Evolutionary conservation across 805 yeast genomes (phyloP).

Genomic region (Saccharomycopsis capsularis): DNA sequence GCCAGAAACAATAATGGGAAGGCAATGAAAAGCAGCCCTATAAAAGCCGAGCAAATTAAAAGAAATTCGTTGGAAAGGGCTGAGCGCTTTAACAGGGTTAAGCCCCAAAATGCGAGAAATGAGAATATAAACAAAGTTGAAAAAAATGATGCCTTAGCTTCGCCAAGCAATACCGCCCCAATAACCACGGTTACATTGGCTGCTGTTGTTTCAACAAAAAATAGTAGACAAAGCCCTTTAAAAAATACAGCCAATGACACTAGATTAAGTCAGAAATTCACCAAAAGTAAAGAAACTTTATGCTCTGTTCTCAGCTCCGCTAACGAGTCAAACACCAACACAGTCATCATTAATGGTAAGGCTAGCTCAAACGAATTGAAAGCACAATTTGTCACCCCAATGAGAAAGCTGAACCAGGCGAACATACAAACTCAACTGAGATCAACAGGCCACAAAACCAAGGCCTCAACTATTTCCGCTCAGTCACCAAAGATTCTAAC

Average conservation of each 20-base stretch:
- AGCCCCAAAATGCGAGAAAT: too few species aligned
- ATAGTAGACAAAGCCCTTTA: neutral
- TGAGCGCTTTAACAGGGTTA: too few species aligned
- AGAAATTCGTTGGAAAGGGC: neutral
- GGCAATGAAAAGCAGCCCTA: neutral
- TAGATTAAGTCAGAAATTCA: neutral
- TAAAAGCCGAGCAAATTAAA: neutral
- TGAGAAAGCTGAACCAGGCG: neutral
- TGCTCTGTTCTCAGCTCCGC: slow-evolving; percentile 6
- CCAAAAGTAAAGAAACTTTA: slow-evolving; percentile 15
- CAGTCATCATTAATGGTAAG: neutral
- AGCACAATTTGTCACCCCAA: neutral
- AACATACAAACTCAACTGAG: too few species aligned
- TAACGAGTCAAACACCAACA: neutral
- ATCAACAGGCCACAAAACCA: neutral
- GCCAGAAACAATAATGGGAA: neutral
- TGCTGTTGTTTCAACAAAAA: neutral
- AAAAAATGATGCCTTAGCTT: too few species aligned
- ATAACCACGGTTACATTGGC: neutral
- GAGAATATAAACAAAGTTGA: too few species aligned
- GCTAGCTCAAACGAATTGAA: neutral
- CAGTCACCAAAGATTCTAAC: neutral
- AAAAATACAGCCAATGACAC: neutral
- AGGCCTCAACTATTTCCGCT: neutral
- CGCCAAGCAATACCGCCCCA: neutral